phyloP scores from a whole-genome alignment of 2,329 filamentous ascomycete species.

The Cylindrodendrum hubeiense region DNA sequence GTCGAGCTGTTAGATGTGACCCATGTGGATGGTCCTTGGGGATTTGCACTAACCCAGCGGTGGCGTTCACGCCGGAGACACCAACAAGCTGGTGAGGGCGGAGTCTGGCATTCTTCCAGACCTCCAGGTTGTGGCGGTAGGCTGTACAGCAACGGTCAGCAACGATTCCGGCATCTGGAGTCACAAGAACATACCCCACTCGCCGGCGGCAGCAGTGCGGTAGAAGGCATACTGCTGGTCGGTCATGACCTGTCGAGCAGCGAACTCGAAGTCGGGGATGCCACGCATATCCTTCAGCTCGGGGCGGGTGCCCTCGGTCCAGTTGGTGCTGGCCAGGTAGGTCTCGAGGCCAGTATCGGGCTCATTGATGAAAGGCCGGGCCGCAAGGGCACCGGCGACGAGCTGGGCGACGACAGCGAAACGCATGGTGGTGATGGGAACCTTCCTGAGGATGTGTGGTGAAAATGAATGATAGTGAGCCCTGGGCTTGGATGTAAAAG shows the following conservation, averaged over 20 bases:
- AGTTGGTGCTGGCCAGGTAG: slow-evolving; percentile 46
- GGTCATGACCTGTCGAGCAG: slow-evolving; percentile 57
- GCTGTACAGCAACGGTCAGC: slow-evolving; percentile 24
- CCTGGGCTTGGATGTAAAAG: background rate
- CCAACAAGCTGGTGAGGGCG: slow-evolving; percentile 50
- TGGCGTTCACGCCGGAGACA: slow-evolving; percentile 51
- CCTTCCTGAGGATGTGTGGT: slow-evolving; percentile 26
- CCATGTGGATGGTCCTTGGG: background rate
- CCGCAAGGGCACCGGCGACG: slow-evolving; percentile 44
- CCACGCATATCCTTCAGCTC: slow-evolving; percentile 56
- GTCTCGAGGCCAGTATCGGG: slow-evolving; percentile 51
- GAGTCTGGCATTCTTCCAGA: slow-evolving; percentile 59
- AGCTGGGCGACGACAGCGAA: slow-evolving; percentile 34
- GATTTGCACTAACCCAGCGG: slow-evolving; percentile 42
- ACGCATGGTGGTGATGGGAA: slow-evolving; percentile 29
- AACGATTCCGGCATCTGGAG: background rate
- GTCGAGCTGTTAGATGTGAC: background rate
- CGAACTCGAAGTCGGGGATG: slow-evolving; percentile 64
- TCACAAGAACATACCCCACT: slow-evolving; percentile 51
- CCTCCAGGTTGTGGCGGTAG: slow-evolving; percentile 65
- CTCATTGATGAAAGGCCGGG: slow-evolving; percentile 49
- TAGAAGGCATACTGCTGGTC: slow-evolving; percentile 61
- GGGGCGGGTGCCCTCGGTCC: slow-evolving; percentile 51
- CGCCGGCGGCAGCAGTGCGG: slow-evolving; percentile 61
- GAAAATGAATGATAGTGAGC: slow-evolving; percentile 1